A percentile compares a stretch with the other conserved stretches of the same genome.
Evolutionary conservation across 805 yeast species (phyloP).

Genomic region (Kodamaea laetipori): DNA sequence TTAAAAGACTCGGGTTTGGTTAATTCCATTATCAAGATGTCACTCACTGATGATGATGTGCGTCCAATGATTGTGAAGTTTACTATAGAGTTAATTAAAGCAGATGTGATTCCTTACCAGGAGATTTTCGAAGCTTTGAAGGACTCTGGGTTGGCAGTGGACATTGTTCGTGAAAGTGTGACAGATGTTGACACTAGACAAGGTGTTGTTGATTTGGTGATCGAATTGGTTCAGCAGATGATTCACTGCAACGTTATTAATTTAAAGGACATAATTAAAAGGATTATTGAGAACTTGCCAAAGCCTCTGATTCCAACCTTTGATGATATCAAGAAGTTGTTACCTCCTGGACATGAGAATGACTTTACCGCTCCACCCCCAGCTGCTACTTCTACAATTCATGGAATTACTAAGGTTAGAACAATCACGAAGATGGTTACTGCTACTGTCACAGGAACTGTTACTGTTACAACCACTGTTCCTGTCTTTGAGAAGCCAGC

Average conservation of each 20-base stretch:
- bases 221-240: conserved; percentile 23
- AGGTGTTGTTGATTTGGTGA: conserved; percentile 27
- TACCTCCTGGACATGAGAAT: neutral
- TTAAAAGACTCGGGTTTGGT: conserved; percentile 35
- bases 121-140: conserved; percentile 33
- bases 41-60: conserved; percentile 32
- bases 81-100: conserved; percentile 27
- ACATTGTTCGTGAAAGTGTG: conserved; percentile 27
- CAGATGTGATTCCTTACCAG: conserved; percentile 34
- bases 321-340: conserved; percentile 8
- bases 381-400: neutral
- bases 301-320: conserved; percentile 1
- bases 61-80: conserved; percentile 27
- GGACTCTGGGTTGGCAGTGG: conserved; percentile 33
- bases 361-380: neutral
- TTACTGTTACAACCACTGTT: neutral
- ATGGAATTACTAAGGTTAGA: neutral
- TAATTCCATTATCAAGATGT: conserved; percentile 26
- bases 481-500: no score
- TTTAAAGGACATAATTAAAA: neutral
- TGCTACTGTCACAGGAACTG: neutral
- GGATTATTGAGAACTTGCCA: conserved; percentile 9
- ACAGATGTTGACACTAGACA: conserved; percentile 32
- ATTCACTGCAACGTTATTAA: conserved; percentile 4
- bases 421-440: neutral